Base-by-base conservation (phyloP, 1,284 basidiomycete species). In the Trametes versicolor region DNA sequence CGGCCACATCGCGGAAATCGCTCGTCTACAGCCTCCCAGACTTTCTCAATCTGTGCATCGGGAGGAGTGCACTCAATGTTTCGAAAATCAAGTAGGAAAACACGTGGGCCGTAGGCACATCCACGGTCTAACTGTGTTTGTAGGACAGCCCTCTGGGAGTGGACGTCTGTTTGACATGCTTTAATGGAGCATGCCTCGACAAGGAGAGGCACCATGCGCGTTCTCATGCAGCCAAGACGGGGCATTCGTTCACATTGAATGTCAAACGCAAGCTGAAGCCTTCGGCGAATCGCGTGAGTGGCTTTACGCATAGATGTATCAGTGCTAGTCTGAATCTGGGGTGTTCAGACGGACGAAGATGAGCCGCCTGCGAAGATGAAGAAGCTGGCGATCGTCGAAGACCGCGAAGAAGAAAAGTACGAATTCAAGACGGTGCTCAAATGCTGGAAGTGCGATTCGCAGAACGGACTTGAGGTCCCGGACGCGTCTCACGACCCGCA, bases 51-150 rank as follows among this genome's bases (percentile, higher is more conserved):
- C 81, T 1, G 91, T 96, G 0, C 91, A 96, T 72, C 83, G 93
- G 12, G 95, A 96, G 76, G 95, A 97, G 76, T 97, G 95, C 73
- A 98, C 97, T 0, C 94, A 97, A 65, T 99, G 97, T 78, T 99
- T 99, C 76, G 97, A 99, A 77, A 90, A 89, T 73, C 95, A 97
- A 85, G 96, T 93, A 74, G 53, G 81, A 12, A 8, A 60, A 21
- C 36, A 21, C 50, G n/a, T n/a, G 5, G 23, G 17, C 34, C 50
- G 51, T 51, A 53, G 49, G 23, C 43, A 32, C 12, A 15, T 48
- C 23, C 37, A 32, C 32, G 51, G 58, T 29, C 64, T 50, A 58
- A 63, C 29, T 43, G 21, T 17, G 21, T 17, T 10, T 61, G 19
- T 72, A 96, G 91, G 94, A 96, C 74, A 80, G 81, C 17, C 83